Evolutionary conservation across 2,329 filamentous ascomycete genomes (phyloP).

Genomic region (Iodosphaeria phyllophila): DNA sequence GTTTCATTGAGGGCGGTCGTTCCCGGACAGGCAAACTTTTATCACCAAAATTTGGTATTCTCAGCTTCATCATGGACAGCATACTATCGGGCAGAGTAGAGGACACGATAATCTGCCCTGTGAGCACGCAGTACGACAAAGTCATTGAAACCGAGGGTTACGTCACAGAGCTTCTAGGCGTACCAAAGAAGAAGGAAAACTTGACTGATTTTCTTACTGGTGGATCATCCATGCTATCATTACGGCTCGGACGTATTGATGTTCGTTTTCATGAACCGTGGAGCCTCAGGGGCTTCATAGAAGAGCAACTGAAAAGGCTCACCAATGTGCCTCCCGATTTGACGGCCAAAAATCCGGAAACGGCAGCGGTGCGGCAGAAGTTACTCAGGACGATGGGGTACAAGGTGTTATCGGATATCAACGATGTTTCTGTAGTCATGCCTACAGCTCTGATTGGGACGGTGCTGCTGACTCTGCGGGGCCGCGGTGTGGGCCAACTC

Average conservation of each 20-base stretch:
- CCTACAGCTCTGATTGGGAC: constrained; percentile 92
- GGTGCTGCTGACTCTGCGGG: constrained; percentile 74
- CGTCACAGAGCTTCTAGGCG: constrained; percentile 79
- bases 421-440: constrained; percentile 93
- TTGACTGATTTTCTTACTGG: constrained; percentile 74
- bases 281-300: constrained; percentile 70
- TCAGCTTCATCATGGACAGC: constrained; percentile 82
- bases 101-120: constrained; percentile 84
- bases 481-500: constrained; percentile 72
- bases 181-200: constrained; percentile 93
- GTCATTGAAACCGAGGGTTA: constrained; percentile 97
- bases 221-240: constrained; percentile 66
- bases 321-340: constrained; percentile 29
- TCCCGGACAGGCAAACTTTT: constrained; percentile 87
- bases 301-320: constrained; percentile 48
- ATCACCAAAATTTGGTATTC: constrained; percentile 86
- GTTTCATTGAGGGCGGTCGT: constrained; percentile 89
- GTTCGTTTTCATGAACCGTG: constrained; percentile 94
- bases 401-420: constrained; percentile 84
- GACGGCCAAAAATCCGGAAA: constrained; percentile 26
- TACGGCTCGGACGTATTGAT: constrained; percentile 81
- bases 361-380: constrained; percentile 42
- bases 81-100: constrained; percentile 73
- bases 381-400: constrained; percentile 78
- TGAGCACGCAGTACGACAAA: constrained; percentile 96